Conservation (phyloP, 139 green algal species). For the Tetraselmis striata region DNA sequence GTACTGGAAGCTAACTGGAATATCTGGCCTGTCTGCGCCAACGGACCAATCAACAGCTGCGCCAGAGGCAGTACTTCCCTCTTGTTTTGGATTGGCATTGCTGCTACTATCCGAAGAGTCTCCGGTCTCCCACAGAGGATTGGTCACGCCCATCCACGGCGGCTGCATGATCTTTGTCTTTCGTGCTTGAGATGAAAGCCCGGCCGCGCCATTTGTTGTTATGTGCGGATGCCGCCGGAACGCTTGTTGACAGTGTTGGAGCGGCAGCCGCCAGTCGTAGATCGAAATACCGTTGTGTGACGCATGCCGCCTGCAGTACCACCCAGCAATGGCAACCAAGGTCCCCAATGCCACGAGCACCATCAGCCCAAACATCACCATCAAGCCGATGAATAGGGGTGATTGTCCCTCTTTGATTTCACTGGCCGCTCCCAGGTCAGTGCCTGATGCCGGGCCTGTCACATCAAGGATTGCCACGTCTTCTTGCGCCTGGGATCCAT, state of each 20-base stretch:
- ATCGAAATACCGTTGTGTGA: neutral
- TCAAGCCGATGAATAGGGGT: neutral
- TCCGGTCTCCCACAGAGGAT: neutral
- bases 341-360: neutral
- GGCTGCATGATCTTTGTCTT: neutral
- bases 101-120: neutral
- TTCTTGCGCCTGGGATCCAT: neutral
- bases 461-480: neutral
- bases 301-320: neutral
- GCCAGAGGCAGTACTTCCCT: too few species aligned
- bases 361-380: neutral
- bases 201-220: neutral
- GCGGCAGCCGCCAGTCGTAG: neutral
- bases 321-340: neutral
- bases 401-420: too few species aligned
- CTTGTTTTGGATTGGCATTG: too few species aligned
- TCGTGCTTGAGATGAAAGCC: neutral
- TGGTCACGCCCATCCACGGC: neutral
- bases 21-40: neutral
- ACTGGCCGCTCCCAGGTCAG: too few species aligned
- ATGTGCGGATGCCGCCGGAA: neutral
- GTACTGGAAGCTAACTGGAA: neutral
- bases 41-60: neutral
- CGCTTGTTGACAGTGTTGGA: neutral
- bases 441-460: neutral